phyloP scores from a whole-genome alignment of 1,284 basidiomycete species.

The Ceratorhiza oryzae-sativae region DNA sequence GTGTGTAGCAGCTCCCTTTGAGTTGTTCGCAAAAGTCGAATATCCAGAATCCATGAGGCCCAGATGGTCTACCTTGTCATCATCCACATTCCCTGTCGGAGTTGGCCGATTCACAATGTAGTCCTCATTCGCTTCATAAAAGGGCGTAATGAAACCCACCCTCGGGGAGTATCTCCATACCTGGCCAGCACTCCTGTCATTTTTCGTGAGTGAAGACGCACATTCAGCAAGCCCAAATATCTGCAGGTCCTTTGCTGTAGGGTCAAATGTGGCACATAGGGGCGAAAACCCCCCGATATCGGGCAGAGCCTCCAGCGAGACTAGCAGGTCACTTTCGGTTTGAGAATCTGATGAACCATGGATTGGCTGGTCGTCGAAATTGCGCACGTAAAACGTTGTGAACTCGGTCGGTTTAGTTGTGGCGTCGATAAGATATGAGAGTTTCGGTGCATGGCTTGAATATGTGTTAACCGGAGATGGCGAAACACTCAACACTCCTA shows the following conservation, averaged over 20 bases:
- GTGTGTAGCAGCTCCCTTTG: background rate
- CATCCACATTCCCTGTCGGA: too few species aligned
- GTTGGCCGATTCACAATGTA: too few species aligned
- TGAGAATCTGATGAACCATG: background rate
- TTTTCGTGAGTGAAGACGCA: background rate
- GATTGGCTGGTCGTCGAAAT: background rate
- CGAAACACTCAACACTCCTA: conserved; percentile 10
- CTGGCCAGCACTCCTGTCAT: background rate
- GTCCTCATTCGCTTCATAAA: too few species aligned
- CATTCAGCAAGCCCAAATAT: conserved; percentile 11
- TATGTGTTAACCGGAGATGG: background rate
- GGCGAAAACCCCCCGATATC: too few species aligned
- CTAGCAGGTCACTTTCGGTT: conserved; percentile 5
- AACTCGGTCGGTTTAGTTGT: conserved; percentile 8
- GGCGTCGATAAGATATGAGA: conserved; percentile 5
- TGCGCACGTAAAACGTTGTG: conserved; percentile 11
- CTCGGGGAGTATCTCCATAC: conserved; percentile 9
- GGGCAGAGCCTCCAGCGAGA: conserved; percentile 6
- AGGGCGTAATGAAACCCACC: background rate
- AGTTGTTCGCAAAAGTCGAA: too few species aligned
- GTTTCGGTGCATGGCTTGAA: background rate
- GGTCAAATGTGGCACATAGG: conserved; percentile 27
- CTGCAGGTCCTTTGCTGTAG: conserved; percentile 1
- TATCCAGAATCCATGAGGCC: too few species aligned
- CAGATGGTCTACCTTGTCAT: too few species aligned